Percentiles rank a stretch among this genome's conserved stretches.
Evolutionary conservation across 75 land plant species (phyloP).

Genomic region (Chamaecyparis obtusa): DNA sequence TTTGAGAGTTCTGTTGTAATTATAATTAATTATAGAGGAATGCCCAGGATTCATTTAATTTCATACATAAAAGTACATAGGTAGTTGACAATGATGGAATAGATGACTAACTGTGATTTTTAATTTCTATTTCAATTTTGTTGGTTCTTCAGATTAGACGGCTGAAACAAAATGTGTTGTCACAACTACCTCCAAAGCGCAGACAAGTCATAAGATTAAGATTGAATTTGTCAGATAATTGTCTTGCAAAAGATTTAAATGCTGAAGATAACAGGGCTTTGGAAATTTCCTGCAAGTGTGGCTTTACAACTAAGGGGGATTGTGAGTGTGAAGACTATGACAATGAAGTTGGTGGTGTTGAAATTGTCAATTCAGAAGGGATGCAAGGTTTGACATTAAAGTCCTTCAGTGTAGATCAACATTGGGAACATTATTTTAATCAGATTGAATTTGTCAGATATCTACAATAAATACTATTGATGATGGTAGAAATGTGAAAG

Average conservation of each 20-base stretch:
- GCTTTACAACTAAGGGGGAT: conserved; percentile 29
- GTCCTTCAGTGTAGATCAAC: not conserved
- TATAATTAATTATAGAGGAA: not conserved
- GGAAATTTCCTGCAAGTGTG: conserved; percentile 32
- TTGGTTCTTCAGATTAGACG: conserved; percentile 60
- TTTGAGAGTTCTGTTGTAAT: not conserved
- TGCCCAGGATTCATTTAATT: not conserved
- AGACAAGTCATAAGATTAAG: conserved; percentile 74
- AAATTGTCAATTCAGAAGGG: conserved; percentile 2
- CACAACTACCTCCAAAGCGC: conserved; percentile 88
- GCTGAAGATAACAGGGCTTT: conserved; percentile 6
- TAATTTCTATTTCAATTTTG: not conserved
- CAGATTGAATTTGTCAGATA: not conserved
- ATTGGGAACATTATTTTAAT: not conserved
- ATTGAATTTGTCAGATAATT: conserved; percentile 53
- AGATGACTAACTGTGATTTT: not conserved
- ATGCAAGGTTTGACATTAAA: conserved; percentile 14
- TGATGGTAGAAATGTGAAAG: not conserved
- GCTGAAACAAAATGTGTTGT: conserved; percentile 78
- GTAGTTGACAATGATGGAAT: not conserved
- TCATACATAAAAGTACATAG: not conserved
- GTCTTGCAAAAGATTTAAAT: conserved; percentile 33
- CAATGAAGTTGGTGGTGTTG: conserved; percentile 14
- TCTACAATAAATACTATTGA: not conserved
- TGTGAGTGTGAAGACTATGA: conserved; percentile 40